Conservation (phyloP, 495 filamentous ascomycete species). For the Paragyromitra xinjiangensis region DNA sequence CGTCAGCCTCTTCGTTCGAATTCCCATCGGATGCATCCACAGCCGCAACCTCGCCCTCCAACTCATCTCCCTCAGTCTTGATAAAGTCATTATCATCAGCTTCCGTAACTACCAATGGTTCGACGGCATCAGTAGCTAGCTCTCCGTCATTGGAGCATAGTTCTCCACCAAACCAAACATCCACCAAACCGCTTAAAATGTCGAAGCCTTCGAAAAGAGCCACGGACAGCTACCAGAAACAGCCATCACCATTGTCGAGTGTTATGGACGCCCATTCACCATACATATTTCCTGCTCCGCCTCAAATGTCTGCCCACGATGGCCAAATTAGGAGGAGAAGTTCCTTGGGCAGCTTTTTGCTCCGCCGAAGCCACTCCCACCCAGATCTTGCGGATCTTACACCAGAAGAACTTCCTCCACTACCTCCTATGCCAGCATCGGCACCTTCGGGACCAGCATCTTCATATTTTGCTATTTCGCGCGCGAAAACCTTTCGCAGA, state of each 20-base stretch:
- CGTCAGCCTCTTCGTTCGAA: conserved; percentile 51
- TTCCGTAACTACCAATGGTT: conserved; percentile 29
- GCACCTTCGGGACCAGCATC: conserved; percentile 29
- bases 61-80: conserved; percentile 53
- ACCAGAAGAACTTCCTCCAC: conserved; percentile 38
- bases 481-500: conserved; percentile 42
- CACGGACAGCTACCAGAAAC: conserved; percentile 49
- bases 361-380: conserved; percentile 50
- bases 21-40: conserved; percentile 51
- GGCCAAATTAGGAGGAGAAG: conserved; percentile 35
- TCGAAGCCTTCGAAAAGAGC: conserved; percentile 45
- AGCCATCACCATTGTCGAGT: conserved; percentile 52
- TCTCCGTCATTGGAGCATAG: conserved; percentile 22
- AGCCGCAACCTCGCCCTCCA: conserved; percentile 52
- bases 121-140: conserved; percentile 10
- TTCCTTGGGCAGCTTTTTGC: conserved; percentile 45
- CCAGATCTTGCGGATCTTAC: conserved; percentile 51
- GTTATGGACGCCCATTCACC: conserved; percentile 54
- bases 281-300: conserved; percentile 37
- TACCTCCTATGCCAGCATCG: conserved; percentile 47
- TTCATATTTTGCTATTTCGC: conserved; percentile 25
- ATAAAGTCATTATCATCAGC: conserved; percentile 49
- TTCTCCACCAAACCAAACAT: conserved; percentile 21
- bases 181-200: conserved; percentile 25
- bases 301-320: conserved; percentile 33